Conservation (phyloP, 176 grass and related monocot species). For the Aegilops longissima region DNA sequence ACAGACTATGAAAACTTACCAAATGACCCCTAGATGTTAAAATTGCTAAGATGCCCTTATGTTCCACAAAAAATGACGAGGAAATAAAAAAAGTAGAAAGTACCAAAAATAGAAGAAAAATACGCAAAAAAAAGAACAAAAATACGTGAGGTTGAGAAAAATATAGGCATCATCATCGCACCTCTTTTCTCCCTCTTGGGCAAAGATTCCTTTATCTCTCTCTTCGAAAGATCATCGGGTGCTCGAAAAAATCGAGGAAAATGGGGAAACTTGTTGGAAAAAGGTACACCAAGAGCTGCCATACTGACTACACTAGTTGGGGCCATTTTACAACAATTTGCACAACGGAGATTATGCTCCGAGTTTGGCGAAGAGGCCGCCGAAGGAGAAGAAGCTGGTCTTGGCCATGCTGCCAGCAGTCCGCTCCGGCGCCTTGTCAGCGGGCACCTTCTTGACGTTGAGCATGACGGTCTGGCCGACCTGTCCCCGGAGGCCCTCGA, state of each 20-base stretch:
- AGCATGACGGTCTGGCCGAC: slow-evolving; percentile 88
- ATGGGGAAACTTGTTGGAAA: neutral
- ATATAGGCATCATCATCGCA: neutral
- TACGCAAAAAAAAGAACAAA: neutral
- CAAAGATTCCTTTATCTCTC: neutral
- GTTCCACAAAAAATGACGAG: too few species aligned
- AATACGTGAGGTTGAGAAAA: neutral
- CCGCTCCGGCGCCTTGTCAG: slow-evolving; percentile 26
- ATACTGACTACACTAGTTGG: slow-evolving; percentile 20
- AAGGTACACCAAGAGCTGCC: slow-evolving; percentile 3
- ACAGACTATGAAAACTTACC: too few species aligned
- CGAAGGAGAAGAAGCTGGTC: slow-evolving; percentile 83
- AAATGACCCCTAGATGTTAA: too few species aligned
- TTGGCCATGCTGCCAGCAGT: slow-evolving; percentile 22
- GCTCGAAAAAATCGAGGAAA: neutral
- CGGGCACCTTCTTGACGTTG: slow-evolving; percentile 69
- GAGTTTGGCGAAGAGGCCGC: slow-evolving; percentile 74
- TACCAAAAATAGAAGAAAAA: neutral
- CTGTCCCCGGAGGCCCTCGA: slow-evolving; percentile 75
- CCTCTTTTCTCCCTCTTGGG: neutral
- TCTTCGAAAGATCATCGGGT: neutral
- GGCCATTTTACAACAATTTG: slow-evolving; percentile 1
- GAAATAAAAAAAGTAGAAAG: too few species aligned
- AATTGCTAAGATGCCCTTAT: too few species aligned
- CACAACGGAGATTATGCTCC: slow-evolving; percentile 13